A percentile compares a stretch with the other conserved stretches of the same genome.
These are phyloP conservation scores for Penicillium sp. DNA, from an alignment of 2,329 filamentous ascomycete species.

Conservation along the genomic window DNA sequence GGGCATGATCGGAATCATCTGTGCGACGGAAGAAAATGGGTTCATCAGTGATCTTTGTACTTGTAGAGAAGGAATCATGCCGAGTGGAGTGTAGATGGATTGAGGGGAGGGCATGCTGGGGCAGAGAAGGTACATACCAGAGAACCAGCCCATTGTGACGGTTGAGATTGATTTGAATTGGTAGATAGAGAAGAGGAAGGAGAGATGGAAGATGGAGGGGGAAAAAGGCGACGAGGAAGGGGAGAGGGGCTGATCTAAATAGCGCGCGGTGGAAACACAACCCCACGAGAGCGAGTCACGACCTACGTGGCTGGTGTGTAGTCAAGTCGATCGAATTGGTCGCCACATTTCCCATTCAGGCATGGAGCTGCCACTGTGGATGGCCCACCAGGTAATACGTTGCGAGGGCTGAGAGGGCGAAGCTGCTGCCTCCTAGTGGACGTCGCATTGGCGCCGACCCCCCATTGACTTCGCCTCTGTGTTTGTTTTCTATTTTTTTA, in stretches of 20 bases:
- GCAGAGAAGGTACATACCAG: conserved; percentile 12
- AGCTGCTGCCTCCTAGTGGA: background rate
- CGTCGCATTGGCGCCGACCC: conserved; percentile 1
- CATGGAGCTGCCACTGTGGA: conserved; percentile 9
- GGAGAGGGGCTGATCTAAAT: background rate
- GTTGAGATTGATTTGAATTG: background rate
- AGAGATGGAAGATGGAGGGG: background rate
- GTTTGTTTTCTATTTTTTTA: conserved; percentile 1
- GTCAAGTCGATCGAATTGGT: background rate
- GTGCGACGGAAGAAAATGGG: background rate
- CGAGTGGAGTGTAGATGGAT: background rate
- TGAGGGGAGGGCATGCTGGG: background rate
- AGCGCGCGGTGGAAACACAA: conserved; percentile 2
- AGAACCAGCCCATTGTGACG: conserved; percentile 30
- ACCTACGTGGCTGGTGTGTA: conserved; percentile 8
- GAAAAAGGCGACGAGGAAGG: background rate
- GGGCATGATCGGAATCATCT: conserved; percentile 55
- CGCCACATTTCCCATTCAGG: conserved; percentile 5
- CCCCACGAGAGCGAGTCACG: background rate
- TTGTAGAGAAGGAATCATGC: background rate
- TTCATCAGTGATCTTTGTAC: background rate
- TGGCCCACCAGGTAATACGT: background rate
- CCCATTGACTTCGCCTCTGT: background rate
- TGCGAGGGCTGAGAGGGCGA: background rate
- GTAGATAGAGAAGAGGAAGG: background rate